phyloP scores from a whole-genome alignment of 1,284 basidiomycete species.

The Pseudozyma tsukubaensis region DNA sequence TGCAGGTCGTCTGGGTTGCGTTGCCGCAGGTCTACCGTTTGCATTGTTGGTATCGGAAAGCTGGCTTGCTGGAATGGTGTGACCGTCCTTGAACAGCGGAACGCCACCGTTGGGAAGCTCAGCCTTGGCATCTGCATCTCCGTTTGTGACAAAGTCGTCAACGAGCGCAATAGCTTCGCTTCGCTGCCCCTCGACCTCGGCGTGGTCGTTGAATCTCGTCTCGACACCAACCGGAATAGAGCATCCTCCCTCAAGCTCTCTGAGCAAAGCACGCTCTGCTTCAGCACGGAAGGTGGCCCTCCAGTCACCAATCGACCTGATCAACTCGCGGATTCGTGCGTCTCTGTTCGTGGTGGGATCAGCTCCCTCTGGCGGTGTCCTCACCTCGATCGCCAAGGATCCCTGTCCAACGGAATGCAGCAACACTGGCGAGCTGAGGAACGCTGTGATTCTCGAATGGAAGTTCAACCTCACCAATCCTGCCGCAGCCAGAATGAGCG shows the following conservation, averaged over 20 bases:
- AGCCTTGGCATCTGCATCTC: conserved; percentile 29
- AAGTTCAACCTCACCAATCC: conserved; percentile 87
- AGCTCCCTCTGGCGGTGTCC: conserved; percentile 70
- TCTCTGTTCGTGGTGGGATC: conserved; percentile 57
- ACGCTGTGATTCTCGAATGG: conserved; percentile 79
- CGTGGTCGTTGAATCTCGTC: conserved; percentile 70
- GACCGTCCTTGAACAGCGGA: conserved; percentile 43
- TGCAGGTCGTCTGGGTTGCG: conserved; percentile 24
- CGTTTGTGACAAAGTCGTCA: conserved; percentile 44
- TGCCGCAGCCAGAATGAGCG: conserved; percentile 91
- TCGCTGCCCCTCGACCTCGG: conserved; percentile 55
- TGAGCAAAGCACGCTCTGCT: conserved; percentile 83
- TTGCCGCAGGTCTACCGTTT: neutral
- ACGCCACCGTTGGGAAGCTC: conserved; percentile 43
- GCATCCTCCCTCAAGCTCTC: conserved; percentile 93
- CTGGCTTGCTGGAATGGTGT: conserved; percentile 53
- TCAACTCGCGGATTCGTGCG: conserved; percentile 56
- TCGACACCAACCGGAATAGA: conserved; percentile 94
- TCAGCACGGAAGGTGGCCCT: conserved; percentile 60
- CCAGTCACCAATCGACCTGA: conserved; percentile 64
- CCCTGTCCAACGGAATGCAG: conserved; percentile 95
- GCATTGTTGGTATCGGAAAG: conserved; percentile 9
- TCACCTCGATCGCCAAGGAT: conserved; percentile 88
- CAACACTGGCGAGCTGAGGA: conserved; percentile 78
- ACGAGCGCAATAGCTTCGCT: conserved; percentile 54